Evolutionary conservation across 228 moss, liverwort and hornwort species (phyloP).

Genomic region (Sphagnum magellanicum): DNA sequence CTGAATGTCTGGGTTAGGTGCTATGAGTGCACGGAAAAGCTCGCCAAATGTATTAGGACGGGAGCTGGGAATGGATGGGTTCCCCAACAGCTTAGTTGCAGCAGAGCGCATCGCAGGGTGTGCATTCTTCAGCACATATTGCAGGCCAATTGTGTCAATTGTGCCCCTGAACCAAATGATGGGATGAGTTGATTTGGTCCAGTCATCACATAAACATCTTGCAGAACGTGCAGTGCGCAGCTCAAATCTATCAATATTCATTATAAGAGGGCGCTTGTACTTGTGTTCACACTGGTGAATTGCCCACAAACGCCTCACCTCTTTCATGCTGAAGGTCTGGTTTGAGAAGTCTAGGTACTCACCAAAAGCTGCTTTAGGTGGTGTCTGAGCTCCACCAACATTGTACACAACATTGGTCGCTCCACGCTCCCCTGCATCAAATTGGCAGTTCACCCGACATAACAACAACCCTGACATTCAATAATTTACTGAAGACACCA

Average conservation of each 20-base stretch:
- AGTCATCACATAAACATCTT: conserved; percentile 61
- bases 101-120: conserved; percentile 51
- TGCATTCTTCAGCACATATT: conserved; percentile 56
- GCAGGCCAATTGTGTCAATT: conserved; percentile 46
- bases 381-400: conserved; percentile 1
- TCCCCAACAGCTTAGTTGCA: conserved; percentile 42
- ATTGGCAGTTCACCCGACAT: neutral
- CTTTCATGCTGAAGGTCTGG: conserved; percentile 53
- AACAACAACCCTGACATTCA: neutral
- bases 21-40: conserved; percentile 49
- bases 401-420: conserved; percentile 18
- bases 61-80: conserved; percentile 46
- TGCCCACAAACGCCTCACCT: conserved; percentile 65
- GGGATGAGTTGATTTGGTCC: conserved; percentile 47
- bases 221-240: conserved; percentile 14
- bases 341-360: conserved; percentile 54
- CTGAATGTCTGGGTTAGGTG: conserved; percentile 33
- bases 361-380: conserved; percentile 36
- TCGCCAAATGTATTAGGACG: conserved; percentile 72
- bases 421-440: conserved; percentile 44
- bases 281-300: conserved; percentile 34
- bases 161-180: conserved; percentile 58
- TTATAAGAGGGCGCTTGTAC: conserved; percentile 42
- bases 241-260: conserved; percentile 34
- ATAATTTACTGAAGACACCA: neutral